Evolutionary conservation across 2,329 filamentous ascomycete genomes (phyloP), one percentile per base, ranked within the genome.

Genomic region (Paracorniculantispora psalliotae): DNA sequence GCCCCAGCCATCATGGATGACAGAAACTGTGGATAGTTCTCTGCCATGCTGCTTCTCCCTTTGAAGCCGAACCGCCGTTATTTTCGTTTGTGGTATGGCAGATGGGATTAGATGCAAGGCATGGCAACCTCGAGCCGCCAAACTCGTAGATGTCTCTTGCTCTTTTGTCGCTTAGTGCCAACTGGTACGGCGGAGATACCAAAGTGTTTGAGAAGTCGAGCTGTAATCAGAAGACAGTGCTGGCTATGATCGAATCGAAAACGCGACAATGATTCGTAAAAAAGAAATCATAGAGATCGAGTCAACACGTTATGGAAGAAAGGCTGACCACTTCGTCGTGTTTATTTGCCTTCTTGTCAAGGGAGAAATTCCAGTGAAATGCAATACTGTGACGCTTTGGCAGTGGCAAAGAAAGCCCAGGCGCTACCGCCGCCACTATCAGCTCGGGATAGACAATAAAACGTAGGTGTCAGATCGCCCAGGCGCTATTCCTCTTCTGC

Each of bases 1-100:
- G 73, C 71, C 57, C 77, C 79, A 60, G 77, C 74, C 75, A 81
- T 78, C 75, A 81, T 78, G 35, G 80, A 80, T 64, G 80, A 76
- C 58, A 83, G 72, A 65, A 83, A 83, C 63, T 79, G 77, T 53
- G 80, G 79, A 64, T 84, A 84, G 67, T 81, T 82, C 63, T 83
- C 80, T 67, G 77, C 78, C 82, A 85, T 85, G 4, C 8, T 50
- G 33, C 8, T 15, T 28, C 12, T 41, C 17, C 12, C 8, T 19
- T 7, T n/a, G n/a, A 35, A 19, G 15, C n/a, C n/a, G n/a, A 35
- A 25, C n/a, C n/a, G 17, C 15, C n/a, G 21, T 39, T 6, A 35
- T 33, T 23, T 19, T 13, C 21, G 21, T 57, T 13, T 30, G 8
- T n/a, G 8, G 21, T 48, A 39, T 41, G n/a, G 33, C 3, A 39